These are phyloP conservation scores for Ustilago nuda DNA, from an alignment of 1,284 basidiomycete species.

Conservation along the genomic window DNA sequence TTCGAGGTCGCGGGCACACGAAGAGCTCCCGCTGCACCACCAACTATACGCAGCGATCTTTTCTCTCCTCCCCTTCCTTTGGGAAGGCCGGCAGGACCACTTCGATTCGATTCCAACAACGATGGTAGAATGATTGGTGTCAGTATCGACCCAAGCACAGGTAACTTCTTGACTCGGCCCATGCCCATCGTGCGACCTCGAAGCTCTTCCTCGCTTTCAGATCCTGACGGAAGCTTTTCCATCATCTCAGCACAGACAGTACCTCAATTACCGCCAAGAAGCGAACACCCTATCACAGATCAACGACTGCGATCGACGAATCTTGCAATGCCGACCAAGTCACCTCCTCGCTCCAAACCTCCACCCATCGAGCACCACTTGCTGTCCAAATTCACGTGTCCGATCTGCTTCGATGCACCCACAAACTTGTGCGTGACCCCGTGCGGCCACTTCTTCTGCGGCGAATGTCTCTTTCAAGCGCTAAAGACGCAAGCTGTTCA, in stretches of 20 bases:
- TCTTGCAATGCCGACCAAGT: conserved; percentile 35
- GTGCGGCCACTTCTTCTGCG: conserved; percentile 66
- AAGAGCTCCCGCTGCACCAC: conserved; percentile 12
- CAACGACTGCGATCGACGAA: conserved; percentile 32
- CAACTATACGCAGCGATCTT: conserved; percentile 8
- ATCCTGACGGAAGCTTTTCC: conserved; percentile 27
- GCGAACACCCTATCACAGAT: conserved; percentile 43
- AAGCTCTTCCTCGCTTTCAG: conserved; percentile 8
- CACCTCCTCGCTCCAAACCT: conserved; percentile 46
- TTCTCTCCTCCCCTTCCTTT: conserved; percentile 27
- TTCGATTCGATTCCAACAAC: conserved; percentile 5
- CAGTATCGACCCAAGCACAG: conserved; percentile 33
- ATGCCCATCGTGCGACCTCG: conserved; percentile 37
- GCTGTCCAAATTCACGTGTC: conserved; percentile 58
- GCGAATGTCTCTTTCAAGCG: conserved; percentile 59
- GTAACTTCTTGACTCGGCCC: conserved; percentile 33
- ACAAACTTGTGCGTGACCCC: conserved; percentile 51
- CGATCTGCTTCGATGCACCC: conserved; percentile 64
- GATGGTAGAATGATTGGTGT: conserved; percentile 18
- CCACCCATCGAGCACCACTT: conserved; percentile 51
- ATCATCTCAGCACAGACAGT: conserved; percentile 21
- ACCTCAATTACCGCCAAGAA: conserved; percentile 11
- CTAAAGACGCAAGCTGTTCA: conserved; percentile 53
- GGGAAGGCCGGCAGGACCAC: conserved; percentile 18
- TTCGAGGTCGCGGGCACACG: conserved; percentile 32